Evolutionary conservation across 805 yeast species (phyloP), one percentile per base, ranked within the genome.

Genomic region (Saturnispora mendoncae): DNA sequence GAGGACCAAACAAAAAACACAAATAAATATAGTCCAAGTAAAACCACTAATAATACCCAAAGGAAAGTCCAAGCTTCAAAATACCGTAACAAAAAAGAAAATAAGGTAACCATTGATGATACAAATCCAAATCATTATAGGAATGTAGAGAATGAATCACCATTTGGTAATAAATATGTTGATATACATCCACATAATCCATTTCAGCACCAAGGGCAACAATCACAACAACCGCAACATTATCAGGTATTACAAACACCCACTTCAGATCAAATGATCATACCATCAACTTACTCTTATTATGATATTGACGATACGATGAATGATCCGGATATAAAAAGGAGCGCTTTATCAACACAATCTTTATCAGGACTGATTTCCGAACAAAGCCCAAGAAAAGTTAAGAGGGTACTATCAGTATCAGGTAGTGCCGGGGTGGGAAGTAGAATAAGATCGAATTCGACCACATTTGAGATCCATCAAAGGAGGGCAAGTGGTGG

Each of bases 361-460:
- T 36, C 39, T 13, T 15, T 36, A 9, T 14, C 19, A n/a, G 26
- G 24, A 13, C 32, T 36, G 33, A 18, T 27, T 3, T 19, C 12
- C 9, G 28, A 33, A 5, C 13, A 7, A 10, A 30, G 29, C 15
- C 37, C 42, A 15, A 33, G n/a, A 15, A 33, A 33, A 14, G 15
- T 18, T 6, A 33, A 13, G 23, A 26, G 24, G 32, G 26, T 13
- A 4, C 32, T 20, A 18, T 19, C n/a, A 20, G 36, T 24, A 31
- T 20, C n/a, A n/a, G n/a, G n/a, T n/a, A n/a, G n/a, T n/a, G n/a
- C n/a, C n/a, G n/a, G n/a, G n/a, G n/a, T n/a, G n/a, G n/a, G n/a
- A n/a, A n/a, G 27, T 32, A 24, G 42, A 18, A n/a, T 26, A 9
- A 25, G 33, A 32, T 39, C 42, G 12, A 26, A 32, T 23, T 39